A percentile compares a stretch with the other conserved stretches of the same genome.
phyloP scores from a whole-genome alignment of 305 asterid genomes.

The Solanum hybrid region DNA sequence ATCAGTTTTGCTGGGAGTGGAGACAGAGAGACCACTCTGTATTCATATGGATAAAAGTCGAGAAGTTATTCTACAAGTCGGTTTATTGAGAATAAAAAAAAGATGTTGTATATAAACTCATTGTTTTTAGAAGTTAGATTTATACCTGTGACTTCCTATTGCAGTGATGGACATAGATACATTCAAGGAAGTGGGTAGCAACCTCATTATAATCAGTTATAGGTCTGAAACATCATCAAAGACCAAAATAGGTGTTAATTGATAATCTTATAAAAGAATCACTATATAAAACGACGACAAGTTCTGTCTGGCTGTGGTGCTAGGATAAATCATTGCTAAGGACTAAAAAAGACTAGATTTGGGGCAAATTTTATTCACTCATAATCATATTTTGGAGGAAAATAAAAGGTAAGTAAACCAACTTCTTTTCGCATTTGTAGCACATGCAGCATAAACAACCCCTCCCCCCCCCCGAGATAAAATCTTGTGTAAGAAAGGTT shows the following conservation, averaged over 20 bases:
- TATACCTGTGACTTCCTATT: slow-evolving; percentile 47
- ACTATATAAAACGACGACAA: not conserved
- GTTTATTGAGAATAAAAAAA: not conserved
- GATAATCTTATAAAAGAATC: not conserved
- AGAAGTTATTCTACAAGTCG: not conserved
- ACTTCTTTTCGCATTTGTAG: not conserved
- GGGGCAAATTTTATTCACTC: not conserved
- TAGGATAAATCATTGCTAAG: not conserved
- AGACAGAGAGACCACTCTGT: slow-evolving; percentile 32
- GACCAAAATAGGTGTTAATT: not conserved
- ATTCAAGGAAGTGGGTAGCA: slow-evolving; percentile 66
- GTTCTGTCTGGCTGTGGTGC: not conserved
- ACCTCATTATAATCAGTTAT: slow-evolving; percentile 67
- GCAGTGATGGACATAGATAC: slow-evolving; percentile 49
- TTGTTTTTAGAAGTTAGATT: not conserved
- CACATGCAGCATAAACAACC: not conserved
- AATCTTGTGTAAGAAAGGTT: not conserved
- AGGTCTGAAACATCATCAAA: slow-evolving; percentile 37
- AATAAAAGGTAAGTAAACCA: not conserved
- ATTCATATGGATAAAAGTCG: not conserved
- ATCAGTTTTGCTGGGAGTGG: slow-evolving; percentile 18
- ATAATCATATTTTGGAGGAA: not conserved
- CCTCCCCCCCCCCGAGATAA: not conserved
- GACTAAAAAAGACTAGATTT: not conserved
- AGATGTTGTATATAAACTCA: slow-evolving; percentile 8